These are phyloP conservation scores for Micromonas pusilla DNA, from an alignment of 139 green algal species.

Conservation along the genomic window DNA sequence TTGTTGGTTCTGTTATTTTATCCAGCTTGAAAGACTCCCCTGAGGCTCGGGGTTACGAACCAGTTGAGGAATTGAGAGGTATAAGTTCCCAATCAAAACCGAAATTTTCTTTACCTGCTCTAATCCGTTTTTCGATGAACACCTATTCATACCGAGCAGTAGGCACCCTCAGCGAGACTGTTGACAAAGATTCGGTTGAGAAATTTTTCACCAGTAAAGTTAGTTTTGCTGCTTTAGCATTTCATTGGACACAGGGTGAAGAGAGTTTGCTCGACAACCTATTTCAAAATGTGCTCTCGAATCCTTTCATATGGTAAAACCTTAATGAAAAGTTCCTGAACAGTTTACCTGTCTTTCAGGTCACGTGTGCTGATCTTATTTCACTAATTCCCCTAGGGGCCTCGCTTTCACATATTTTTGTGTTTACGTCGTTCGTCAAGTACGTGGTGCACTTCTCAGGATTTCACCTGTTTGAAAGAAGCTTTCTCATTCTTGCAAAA, in stretches of 20 bases:
- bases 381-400: too few relatives aligned
- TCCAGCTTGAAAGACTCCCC: constrained; percentile 61
- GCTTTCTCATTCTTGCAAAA: too few relatives aligned
- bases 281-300: constrained; percentile 69
- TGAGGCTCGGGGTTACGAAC: constrained; percentile 61
- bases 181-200: too few relatives aligned
- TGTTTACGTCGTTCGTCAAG: constrained; percentile 86
- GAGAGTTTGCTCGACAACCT: constrained; percentile 45
- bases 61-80: constrained; percentile 51
- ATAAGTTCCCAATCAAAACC: not conserved
- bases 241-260: constrained; percentile 8
- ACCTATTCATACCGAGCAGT: not conserved
- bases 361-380: too few relatives aligned
- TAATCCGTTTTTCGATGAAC: not conserved
- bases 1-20: constrained; percentile 68
- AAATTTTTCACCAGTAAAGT: too few relatives aligned
- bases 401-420: constrained; percentile 94
- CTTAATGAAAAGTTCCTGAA: too few relatives aligned
- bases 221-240: too few relatives aligned
- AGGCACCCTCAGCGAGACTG: too few relatives aligned
- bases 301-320: constrained; percentile 85
- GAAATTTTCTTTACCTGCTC: not conserved
- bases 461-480: too few relatives aligned
- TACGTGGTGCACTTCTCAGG: not conserved
- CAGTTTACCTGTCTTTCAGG: too few relatives aligned